phyloP scores from a whole-genome alignment of 768 basidiomycete genomes.

The Agrocybe pediades region DNA sequence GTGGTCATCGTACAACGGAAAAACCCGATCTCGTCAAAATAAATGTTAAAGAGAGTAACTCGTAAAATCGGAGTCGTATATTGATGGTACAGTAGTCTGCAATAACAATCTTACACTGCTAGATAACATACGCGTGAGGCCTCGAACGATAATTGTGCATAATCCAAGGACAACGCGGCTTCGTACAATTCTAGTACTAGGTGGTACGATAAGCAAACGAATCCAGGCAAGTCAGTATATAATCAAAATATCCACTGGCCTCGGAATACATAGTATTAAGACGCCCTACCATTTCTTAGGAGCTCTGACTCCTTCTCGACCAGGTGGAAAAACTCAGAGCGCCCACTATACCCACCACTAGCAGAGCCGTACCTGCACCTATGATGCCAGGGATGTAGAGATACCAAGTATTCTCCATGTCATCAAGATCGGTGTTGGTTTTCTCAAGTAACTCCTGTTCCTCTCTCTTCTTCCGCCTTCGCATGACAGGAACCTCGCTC shows the following conservation, averaged over 20 bases:
- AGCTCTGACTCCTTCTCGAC: slow-evolving; percentile 69
- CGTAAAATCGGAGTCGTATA: background rate
- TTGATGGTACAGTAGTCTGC: background rate
- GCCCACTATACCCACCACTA: slow-evolving; percentile 78
- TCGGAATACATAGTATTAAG: background rate
- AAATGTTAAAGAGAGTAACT: background rate
- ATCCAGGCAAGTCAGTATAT: background rate
- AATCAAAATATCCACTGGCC: background rate
- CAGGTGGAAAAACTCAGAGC: slow-evolving; percentile 73
- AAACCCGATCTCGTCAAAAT: background rate
- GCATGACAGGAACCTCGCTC: slow-evolving; percentile 37
- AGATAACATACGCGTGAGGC: too few species aligned
- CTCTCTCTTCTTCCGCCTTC: slow-evolving; percentile 59
- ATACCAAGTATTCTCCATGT: slow-evolving; percentile 78
- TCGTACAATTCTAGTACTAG: too few species aligned
- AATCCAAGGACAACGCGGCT: too few species aligned
- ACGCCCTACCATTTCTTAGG: slow-evolving; percentile 27
- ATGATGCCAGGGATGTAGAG: slow-evolving; percentile 77
- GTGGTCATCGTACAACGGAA: slow-evolving; percentile 3
- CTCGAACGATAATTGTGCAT: too few species aligned
- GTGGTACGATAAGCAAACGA: too few species aligned
- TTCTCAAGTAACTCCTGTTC: slow-evolving; percentile 47
- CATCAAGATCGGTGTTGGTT: slow-evolving; percentile 50
- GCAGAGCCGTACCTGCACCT: slow-evolving; percentile 81
- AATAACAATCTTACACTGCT: too few species aligned